Evolutionary conservation across 495 filamentous ascomycete genomes (phyloP), one percentile per base, ranked within the genome.

Genomic region (Daldinia loculata): DNA sequence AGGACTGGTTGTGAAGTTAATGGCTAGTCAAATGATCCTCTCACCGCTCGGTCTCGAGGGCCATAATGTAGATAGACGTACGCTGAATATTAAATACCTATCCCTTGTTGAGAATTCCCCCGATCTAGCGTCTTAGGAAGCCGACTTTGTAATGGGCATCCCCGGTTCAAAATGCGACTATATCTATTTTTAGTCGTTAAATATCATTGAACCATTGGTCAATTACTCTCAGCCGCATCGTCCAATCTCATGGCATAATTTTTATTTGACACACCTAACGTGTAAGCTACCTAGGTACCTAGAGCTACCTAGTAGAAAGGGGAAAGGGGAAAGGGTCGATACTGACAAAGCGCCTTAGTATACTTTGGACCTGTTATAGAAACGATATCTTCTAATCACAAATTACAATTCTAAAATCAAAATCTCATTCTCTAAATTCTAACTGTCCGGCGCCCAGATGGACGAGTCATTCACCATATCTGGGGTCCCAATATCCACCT

Each of bases 401-500:
- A 17, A 2, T 45, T 17, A 45, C 4, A 27, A 0, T 27, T 4
- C 3, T n/a, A 11, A 2, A 26, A 15, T 52, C 24, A 6, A 52
- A 19, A 3, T 52, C 50, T 15, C 6, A 14, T 52, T 45, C 26
- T 52, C 19, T 29, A 19, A 45, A 27, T 38, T 15, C 26, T 27
- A 27, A 27, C 26, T 29, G 15, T 9, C 14, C 27, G 30, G 29
- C 19, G 12, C 6, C 9, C 2, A 34, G 32, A 34, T 34, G 8
- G 8, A 32, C 50, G 43, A 65, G 56, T 64, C 50, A 45, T 64
- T 64, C 67, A 29, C 38, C 26, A 50, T 57, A 57, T 24, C 22
- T 50, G 8, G 38, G 32, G 51, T 62, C 29, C 56, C 27, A 30
- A 61, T 61, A 61, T 34, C 69, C 69, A 71, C 63, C 63, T 67